Conservation (phyloP, 257 asterid genomes). For the Buddleja alternifolia region DNA sequence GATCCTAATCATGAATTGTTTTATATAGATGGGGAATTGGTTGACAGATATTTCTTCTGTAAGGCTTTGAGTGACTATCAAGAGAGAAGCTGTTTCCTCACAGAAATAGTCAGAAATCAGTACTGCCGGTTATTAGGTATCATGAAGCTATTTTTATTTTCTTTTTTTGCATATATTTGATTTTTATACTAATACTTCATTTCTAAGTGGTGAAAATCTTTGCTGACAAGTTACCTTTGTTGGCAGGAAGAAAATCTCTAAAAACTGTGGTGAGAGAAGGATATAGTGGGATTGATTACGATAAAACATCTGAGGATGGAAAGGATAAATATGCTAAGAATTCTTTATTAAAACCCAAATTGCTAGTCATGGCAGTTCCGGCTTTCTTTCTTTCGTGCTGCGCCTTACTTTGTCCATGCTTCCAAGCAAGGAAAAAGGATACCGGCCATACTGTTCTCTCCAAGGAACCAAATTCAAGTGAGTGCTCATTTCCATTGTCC, state of each 20-base stretch:
- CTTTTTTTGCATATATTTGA: neutral
- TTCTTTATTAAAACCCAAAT: constrained; percentile 47
- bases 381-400: constrained; percentile 74
- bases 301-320: constrained; percentile 32
- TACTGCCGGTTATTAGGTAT: constrained; percentile 69
- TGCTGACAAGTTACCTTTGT: constrained; percentile 54
- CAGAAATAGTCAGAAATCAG: constrained; percentile 36
- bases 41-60: constrained; percentile 64
- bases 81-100: constrained; percentile 47
- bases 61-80: constrained; percentile 45
- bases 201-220: constrained; percentile 10
- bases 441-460: constrained; percentile 57
- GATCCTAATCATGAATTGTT: constrained; percentile 50
- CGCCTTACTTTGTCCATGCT: constrained; percentile 80
- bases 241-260: constrained; percentile 53
- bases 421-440: constrained; percentile 71
- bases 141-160: constrained; percentile 4
- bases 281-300: constrained; percentile 32
- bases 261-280: constrained; percentile 49
- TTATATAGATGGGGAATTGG: constrained; percentile 63
- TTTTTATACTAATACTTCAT: constrained; percentile 15
- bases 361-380: constrained; percentile 67
- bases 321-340: constrained; percentile 39
- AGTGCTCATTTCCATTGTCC: constrained; percentile 39
- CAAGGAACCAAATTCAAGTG: constrained; percentile 77